Evolutionary conservation across 306 rosid species (phyloP).

Genomic region (Cucurbita argyrosperma): DNA sequence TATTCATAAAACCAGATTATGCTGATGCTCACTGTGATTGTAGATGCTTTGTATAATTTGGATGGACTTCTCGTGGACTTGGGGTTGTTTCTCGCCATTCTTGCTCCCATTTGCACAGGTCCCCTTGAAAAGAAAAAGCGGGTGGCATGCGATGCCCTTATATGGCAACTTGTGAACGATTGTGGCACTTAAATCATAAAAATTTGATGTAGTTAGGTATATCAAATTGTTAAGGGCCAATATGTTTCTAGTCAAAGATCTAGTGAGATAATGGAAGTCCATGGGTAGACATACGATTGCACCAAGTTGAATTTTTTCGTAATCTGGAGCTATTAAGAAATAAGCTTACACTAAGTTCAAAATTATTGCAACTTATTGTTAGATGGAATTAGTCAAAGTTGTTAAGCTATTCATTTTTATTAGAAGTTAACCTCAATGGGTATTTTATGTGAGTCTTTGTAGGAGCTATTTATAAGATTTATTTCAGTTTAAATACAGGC

Average conservation of each 20-base stretch:
- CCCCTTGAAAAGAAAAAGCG: constrained; percentile 72
- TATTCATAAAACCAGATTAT: constrained; percentile 86
- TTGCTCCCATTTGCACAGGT: constrained; percentile 87
- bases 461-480: too few relatives aligned
- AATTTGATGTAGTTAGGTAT: constrained; percentile 46
- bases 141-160: constrained; percentile 71
- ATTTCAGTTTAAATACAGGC: too few relatives aligned
- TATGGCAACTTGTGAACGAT: constrained; percentile 90
- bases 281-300: constrained; percentile 46
- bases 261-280: constrained; percentile 71
- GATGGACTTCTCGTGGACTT: constrained; percentile 89
- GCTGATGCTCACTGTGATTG: constrained; percentile 94
- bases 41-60: constrained; percentile 85
- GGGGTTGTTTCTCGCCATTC: constrained; percentile 74
- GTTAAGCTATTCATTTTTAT: too few relatives aligned
- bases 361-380: too few relatives aligned
- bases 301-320: too few relatives aligned
- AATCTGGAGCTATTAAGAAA: too few relatives aligned
- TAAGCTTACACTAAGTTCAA: too few relatives aligned
- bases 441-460: too few relatives aligned
- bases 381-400: too few relatives aligned
- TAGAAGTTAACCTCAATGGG: too few relatives aligned
- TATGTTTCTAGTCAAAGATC: constrained; percentile 54
- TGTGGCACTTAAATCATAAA: constrained; percentile 51
- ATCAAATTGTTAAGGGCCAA: constrained; percentile 58